Base-by-base conservation (phyloP, 2,329 filamentous ascomycete species). In the Fusarium siculi region DNA sequence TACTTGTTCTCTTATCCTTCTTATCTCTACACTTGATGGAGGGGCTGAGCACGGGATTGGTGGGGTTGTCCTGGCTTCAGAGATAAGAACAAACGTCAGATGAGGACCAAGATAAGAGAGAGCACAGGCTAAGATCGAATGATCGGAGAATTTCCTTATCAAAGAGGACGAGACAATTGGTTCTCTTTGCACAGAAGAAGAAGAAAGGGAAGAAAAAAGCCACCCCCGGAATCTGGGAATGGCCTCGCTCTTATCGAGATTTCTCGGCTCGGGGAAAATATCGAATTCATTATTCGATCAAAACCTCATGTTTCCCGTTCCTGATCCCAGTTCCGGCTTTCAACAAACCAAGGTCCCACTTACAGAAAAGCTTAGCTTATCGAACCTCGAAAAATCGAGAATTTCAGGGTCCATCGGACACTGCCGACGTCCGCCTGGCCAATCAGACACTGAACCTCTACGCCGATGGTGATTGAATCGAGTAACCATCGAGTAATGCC, bases 401-500 rank as follows among this genome's bases (percentile, higher is more conserved):
- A 57, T 47, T 54, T 58, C 46, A 75, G 67, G 66, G 70, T 76
- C 74, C 57, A 59, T 76, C 76, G 76, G 76, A 77, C 69, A 44
- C 74, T 63, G 76, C 73, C 76, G 74, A 57, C 59, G 47, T 76
- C 76, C 74, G 68, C 28, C 47, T 30, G 40, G 32, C 77, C 77
- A 79, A 79, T 79, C 76, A 77, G 46, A 60, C 23, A 18, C 52
- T 46, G 30, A 56, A 34, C 25, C 61, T 60, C 59, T 55, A 44
- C 18, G 53, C 75, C 63, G 68, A 63, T 56, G 68, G 78, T 80
- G 79, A 84, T 85, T 84, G 74, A 67, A 85, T 85, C 83, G 84
- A 85, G 83, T 85, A 85, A 85, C 75, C 53, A 82, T 84, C 81
- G 82, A 82, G 82, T 84, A 84, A 84, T 78, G 47, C 47, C 42